Evolutionary conservation across 2,329 filamentous ascomycete species (phyloP).

Genomic region (Shiraia sp.): DNA sequence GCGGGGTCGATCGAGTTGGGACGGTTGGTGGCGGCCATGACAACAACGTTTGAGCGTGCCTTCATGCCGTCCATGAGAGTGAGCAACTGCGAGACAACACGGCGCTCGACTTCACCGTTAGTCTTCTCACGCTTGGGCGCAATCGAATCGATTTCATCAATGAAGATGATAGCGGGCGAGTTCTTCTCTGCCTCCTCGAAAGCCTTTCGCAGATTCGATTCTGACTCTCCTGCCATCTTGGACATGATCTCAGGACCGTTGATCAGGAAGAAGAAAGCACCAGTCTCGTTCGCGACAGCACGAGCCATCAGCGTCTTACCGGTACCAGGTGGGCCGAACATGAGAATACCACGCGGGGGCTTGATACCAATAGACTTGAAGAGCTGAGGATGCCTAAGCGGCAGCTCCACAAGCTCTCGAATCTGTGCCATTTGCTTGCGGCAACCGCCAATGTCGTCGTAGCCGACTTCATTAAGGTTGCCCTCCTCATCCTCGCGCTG

Average conservation of each 20-base stretch:
- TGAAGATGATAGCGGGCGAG: constrained; percentile 98
- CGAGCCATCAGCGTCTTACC: constrained; percentile 99
- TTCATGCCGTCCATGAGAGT: constrained; percentile 99
- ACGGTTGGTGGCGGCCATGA: constrained; percentile 98
- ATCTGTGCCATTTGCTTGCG: constrained; percentile 99
- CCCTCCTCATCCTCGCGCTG: constrained; percentile 99
- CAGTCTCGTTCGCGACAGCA: constrained; percentile 97
- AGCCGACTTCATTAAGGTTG: constrained; percentile 98
- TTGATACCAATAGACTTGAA: constrained; percentile 99
- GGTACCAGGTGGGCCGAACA: constrained; percentile 92
- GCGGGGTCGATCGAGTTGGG: constrained; percentile 99
- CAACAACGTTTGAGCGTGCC: constrained; percentile 95
- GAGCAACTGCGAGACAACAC: constrained; percentile 94
- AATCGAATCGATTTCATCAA: constrained; percentile 99
- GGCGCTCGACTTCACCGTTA: constrained; percentile 97
- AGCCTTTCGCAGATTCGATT: constrained; percentile 97
- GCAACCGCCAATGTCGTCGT: constrained; percentile 99
- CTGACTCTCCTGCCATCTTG: constrained; percentile 99
- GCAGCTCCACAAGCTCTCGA: constrained; percentile 96
- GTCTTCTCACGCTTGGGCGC: constrained; percentile 99
- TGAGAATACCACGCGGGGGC: constrained; percentile 95
- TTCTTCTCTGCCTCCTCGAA: constrained; percentile 99
- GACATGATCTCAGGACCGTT: constrained; percentile 99
- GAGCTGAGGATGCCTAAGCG: constrained; percentile 92
- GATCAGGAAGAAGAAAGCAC: constrained; percentile 99